Percentiles rank a stretch among this genome's conserved stretches.
phyloP scores from a whole-genome alignment of 202 grass and related monocot species.

The Carex arenaria region DNA sequence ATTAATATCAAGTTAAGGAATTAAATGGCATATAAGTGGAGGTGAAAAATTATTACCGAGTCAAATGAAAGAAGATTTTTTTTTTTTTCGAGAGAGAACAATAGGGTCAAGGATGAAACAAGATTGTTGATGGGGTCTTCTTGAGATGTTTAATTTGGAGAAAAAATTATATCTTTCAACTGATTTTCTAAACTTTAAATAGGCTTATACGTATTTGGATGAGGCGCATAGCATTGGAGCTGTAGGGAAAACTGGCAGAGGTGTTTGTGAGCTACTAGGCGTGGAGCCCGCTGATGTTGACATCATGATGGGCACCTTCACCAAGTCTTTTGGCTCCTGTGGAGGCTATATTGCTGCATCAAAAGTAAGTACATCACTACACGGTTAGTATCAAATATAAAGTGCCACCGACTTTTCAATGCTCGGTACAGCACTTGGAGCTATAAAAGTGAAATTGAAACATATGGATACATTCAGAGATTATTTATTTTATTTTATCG shows the following conservation, averaged over 20 bases:
- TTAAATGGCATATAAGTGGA: neutral
- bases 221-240: constrained; percentile 97
- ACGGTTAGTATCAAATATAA: neutral
- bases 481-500: neutral
- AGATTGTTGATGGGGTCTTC: neutral
- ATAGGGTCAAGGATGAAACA: too few relatives aligned
- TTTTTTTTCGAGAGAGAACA: too few relatives aligned
- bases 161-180: neutral
- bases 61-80: too few relatives aligned
- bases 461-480: neutral
- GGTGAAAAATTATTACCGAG: too few relatives aligned
- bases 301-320: constrained; percentile 99
- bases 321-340: constrained; percentile 91
- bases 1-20: neutral
- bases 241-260: constrained; percentile 76
- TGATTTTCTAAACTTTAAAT: constrained; percentile 26
- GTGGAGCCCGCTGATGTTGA: constrained; percentile 85
- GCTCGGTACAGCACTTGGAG: neutral
- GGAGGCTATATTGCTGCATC: constrained; percentile 96
- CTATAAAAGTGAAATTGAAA: neutral
- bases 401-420: neutral
- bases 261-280: constrained; percentile 79
- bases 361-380: constrained; percentile 43
- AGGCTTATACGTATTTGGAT: constrained; percentile 91
- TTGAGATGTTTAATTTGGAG: neutral